Evolutionary conservation across 73 alveolate species (phyloP).

Genomic region (Paramecium octaurelia): DNA sequence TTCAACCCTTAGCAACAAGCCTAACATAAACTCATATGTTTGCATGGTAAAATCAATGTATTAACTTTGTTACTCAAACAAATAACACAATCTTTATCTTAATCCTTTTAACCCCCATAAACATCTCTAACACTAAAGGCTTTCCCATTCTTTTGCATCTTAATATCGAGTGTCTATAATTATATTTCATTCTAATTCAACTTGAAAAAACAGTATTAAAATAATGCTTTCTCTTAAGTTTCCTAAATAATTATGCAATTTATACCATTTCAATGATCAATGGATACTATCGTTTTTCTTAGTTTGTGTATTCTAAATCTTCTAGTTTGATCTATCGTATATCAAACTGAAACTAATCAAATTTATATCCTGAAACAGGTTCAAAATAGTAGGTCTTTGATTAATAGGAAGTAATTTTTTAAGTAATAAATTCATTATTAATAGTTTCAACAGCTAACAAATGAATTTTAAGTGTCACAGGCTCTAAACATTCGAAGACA

Average conservation of each 20-base stretch:
- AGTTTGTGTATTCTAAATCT: not conserved
- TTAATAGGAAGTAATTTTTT: not conserved
- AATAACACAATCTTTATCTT: constrained; percentile 59
- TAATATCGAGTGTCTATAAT: not conserved
- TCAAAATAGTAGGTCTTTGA: not conserved
- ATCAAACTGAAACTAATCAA: not conserved
- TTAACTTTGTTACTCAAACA: constrained; percentile 49
- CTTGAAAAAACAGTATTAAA: constrained; percentile 36
- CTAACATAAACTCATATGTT: constrained; percentile 61
- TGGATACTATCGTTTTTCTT: not conserved
- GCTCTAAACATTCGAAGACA: not conserved
- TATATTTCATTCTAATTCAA: not conserved
- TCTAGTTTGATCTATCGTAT: not conserved
- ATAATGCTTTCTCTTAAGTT: not conserved
- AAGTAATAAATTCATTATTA: not conserved
- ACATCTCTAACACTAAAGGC: constrained; percentile 40
- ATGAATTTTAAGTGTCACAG: not conserved
- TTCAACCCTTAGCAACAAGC: constrained; percentile 27
- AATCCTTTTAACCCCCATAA: constrained; percentile 31
- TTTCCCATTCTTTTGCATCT: constrained; percentile 11
- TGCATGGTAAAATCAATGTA: constrained; percentile 61
- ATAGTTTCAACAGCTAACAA: not conserved
- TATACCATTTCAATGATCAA: not conserved
- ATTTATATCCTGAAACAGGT: not conserved
- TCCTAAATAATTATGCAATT: not conserved